Evolutionary conservation across 2,329 filamentous ascomycete genomes (phyloP).

Genomic region (Pseudovirgaria hyperparasitica): DNA sequence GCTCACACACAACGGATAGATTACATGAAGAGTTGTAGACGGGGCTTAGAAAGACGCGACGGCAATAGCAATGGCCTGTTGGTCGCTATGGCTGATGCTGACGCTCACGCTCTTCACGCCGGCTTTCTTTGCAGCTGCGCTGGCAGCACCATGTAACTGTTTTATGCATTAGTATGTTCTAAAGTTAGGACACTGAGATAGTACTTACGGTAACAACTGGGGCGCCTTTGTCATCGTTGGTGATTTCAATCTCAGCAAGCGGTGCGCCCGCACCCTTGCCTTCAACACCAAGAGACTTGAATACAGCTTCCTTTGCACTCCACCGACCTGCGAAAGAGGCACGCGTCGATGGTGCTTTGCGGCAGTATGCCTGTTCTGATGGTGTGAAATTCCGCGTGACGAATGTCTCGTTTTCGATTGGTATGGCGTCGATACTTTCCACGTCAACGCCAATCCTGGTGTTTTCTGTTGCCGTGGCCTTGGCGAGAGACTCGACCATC

Average conservation of each 20-base stretch:
- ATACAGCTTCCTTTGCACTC: slow-evolving; percentile 97
- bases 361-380: slow-evolving; percentile 77
- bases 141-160: slow-evolving; percentile 77
- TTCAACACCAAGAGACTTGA: slow-evolving; percentile 85
- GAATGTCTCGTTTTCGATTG: slow-evolving; percentile 89
- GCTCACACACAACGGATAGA: too few species aligned
- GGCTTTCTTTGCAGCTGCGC: slow-evolving; percentile 68
- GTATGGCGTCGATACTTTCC: slow-evolving; percentile 75
- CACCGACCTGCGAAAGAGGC: slow-evolving; percentile 91
- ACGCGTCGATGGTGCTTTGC: slow-evolving; percentile 62
- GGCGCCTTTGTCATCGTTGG: slow-evolving; percentile 66
- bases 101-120: slow-evolving; percentile 82
- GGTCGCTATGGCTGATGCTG: slow-evolving; percentile 92
- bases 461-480: slow-evolving; percentile 42
- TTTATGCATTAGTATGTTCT: slow-evolving; percentile 1
- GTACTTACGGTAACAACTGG: slow-evolving; percentile 70
- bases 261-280: slow-evolving; percentile 81
- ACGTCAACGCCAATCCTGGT: slow-evolving; percentile 91
- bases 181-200: background rate
- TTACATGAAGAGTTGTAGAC: too few species aligned
- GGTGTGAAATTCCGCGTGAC: slow-evolving; percentile 87
- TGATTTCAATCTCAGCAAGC: slow-evolving; percentile 89
- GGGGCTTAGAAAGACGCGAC: slow-evolving; percentile 74
- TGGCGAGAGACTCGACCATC: slow-evolving; percentile 66
- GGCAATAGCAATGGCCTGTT: slow-evolving; percentile 87